Evolutionary conservation across 1,139 yeast genomes (phyloP).

Genomic region (Ogataea hybrid): DNA sequence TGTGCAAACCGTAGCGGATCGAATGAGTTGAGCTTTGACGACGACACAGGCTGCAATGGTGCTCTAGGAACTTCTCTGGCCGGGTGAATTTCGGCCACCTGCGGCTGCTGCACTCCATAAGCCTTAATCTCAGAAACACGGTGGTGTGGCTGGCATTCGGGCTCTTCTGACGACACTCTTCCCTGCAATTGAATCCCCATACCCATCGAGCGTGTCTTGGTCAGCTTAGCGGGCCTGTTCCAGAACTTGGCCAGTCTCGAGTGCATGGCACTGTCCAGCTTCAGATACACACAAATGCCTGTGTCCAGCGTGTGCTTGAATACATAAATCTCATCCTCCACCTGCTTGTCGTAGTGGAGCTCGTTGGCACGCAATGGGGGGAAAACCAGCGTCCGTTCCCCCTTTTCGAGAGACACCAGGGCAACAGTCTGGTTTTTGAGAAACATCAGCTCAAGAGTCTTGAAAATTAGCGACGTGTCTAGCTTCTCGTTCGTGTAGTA

Average conservation of each 20-base stretch:
- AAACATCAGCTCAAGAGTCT: constrained; percentile 18
- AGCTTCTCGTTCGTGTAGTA: constrained; percentile 25
- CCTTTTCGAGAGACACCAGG: constrained; percentile 23
- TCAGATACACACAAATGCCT: constrained; percentile 22
- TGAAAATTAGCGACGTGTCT: constrained; percentile 23
- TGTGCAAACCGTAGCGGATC: constrained; percentile 22
- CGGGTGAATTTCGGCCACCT: background rate
- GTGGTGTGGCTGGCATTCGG: background rate
- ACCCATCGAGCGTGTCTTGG: constrained; percentile 12
- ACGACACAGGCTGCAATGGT: constrained; percentile 3
- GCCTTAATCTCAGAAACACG: background rate
- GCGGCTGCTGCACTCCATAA: background rate
- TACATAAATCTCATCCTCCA: constrained; percentile 16
- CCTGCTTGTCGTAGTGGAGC: constrained; percentile 17
- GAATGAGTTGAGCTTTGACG: constrained; percentile 9
- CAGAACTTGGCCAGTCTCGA: constrained; percentile 1
- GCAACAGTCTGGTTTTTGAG: constrained; percentile 19
- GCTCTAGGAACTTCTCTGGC: background rate
- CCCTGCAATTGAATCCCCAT: constrained; percentile 9
- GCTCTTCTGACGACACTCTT: background rate
- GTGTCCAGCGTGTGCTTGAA: constrained; percentile 21
- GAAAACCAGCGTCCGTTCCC: constrained; percentile 35
- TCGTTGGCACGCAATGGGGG: constrained; percentile 35
- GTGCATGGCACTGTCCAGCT: constrained; percentile 14
- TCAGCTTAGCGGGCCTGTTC: constrained; percentile 3